phyloP scores from a whole-genome alignment of 1,284 basidiomycete genomes.

The Macrocybe sp. region DNA sequence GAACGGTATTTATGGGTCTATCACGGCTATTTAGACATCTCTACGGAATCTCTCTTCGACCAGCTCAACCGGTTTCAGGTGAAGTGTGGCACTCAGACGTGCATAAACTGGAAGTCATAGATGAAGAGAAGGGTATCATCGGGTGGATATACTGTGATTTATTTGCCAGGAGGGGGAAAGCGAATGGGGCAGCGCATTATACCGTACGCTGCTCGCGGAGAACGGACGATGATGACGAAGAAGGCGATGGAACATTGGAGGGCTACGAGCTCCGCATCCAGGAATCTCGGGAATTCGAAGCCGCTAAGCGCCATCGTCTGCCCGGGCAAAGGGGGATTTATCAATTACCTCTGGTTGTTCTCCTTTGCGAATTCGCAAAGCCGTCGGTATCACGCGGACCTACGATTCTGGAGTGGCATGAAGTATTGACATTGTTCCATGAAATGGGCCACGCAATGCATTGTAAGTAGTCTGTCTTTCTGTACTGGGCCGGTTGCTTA shows the following conservation, averaged over 20 bases:
- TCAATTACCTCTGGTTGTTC: constrained; percentile 89
- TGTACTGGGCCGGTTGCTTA: constrained; percentile 1
- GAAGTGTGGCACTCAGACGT: constrained; percentile 91
- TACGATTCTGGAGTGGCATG: constrained; percentile 86
- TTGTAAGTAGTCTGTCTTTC: constrained; percentile 55
- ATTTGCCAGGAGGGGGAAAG: constrained; percentile 82
- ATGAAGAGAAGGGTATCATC: constrained; percentile 80
- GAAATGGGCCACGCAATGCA: constrained; percentile 99
- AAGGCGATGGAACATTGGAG: constrained; percentile 52
- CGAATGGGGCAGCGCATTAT: constrained; percentile 92
- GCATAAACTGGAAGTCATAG: constrained; percentile 88
- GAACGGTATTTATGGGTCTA: constrained; percentile 83
- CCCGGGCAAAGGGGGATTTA: constrained; percentile 65
- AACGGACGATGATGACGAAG: constrained; percentile 85
- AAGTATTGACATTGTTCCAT: constrained; percentile 94
- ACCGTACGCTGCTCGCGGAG: constrained; percentile 93
- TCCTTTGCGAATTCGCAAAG: constrained; percentile 81
- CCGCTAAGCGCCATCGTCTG: constrained; percentile 49
- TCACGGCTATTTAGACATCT: constrained; percentile 80
- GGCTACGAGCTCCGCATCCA: constrained; percentile 33
- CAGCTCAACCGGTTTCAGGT: constrained; percentile 62
- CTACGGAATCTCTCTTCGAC: constrained; percentile 84
- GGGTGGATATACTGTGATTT: constrained; percentile 96
- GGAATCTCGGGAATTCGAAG: constrained; percentile 56
- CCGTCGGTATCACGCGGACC: constrained; percentile 61